These are phyloP conservation scores for Kwoniella pini DNA, from an alignment of 768 basidiomycete species.

Conservation along the genomic window DNA sequence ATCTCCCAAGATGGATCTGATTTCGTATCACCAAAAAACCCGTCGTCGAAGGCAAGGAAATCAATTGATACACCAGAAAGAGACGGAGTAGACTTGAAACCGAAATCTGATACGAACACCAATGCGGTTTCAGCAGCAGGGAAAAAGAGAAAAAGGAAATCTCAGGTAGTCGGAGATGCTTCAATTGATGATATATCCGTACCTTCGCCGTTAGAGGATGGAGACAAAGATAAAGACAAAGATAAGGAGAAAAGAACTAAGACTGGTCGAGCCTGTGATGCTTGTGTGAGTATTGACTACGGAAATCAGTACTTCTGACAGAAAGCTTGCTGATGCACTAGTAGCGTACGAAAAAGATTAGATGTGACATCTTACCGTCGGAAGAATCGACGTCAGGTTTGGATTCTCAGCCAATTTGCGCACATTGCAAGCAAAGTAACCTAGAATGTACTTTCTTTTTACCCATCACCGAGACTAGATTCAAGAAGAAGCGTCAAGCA, in stretches of 20 bases:
- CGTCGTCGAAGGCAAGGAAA: neutral
- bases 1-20: neutral
- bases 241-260: conserved; percentile 51
- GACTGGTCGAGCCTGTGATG: conserved; percentile 53
- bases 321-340: no score
- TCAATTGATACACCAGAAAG: no score
- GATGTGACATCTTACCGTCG: conserved; percentile 72
- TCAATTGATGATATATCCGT: neutral
- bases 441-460: conserved; percentile 97
- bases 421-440: conserved; percentile 90
- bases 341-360: conserved; percentile 52
- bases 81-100: neutral
- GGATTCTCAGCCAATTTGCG: conserved; percentile 69
- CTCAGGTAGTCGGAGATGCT: neutral
- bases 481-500: conserved; percentile 86
- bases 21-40: neutral
- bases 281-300: conserved; percentile 39
- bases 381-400: conserved; percentile 61
- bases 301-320: no score
- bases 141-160: conserved; percentile 20
- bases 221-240: conserved; percentile 11
- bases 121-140: neutral
- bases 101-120: neutral
- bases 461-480: conserved; percentile 96
- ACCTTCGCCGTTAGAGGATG: neutral